These are phyloP conservation scores for Eucalyptus erythrocorys DNA, from an alignment of 345 rosid genomes.

Conservation along the genomic window DNA sequence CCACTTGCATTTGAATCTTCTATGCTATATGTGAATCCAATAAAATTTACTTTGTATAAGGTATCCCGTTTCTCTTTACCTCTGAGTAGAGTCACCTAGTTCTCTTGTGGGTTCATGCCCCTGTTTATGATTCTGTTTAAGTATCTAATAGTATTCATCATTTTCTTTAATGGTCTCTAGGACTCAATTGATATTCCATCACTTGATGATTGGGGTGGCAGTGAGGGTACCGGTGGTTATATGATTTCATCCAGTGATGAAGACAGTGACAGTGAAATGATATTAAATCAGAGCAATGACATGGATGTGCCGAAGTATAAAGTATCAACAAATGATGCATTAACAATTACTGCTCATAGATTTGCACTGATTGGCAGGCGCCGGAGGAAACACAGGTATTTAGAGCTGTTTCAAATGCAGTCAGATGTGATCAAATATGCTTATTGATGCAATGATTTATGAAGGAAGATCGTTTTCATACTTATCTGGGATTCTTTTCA, in stretches of 20 bases:
- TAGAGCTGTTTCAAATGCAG: neutral
- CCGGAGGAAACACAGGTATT: slow-evolving; percentile 56
- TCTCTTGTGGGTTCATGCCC: neutral
- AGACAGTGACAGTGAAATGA: slow-evolving; percentile 62
- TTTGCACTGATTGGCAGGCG: slow-evolving; percentile 49
- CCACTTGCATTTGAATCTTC: neutral
- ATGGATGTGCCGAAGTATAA: slow-evolving; percentile 35
- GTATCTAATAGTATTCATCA: neutral
- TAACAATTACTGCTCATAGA: slow-evolving; percentile 47
- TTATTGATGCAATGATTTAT: neutral
- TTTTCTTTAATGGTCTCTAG: neutral
- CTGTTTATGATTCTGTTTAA: neutral
- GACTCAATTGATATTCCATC: slow-evolving; percentile 1
- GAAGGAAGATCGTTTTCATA: neutral
- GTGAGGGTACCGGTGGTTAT: slow-evolving; percentile 14
- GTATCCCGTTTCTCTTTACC: neutral
- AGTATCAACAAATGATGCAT: slow-evolving; percentile 34
- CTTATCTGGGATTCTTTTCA: neutral
- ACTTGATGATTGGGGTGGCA: slow-evolving; percentile 24
- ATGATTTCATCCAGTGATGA: slow-evolving; percentile 70
- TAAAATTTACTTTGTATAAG: neutral
- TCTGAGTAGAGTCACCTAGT: neutral
- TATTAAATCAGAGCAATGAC: slow-evolving; percentile 37
- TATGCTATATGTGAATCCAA: neutral
- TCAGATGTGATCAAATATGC: neutral